These are phyloP conservation scores for Dittrichia graveolens DNA, from an alignment of 129 eudicot genomes.

Conservation along the genomic window DNA sequence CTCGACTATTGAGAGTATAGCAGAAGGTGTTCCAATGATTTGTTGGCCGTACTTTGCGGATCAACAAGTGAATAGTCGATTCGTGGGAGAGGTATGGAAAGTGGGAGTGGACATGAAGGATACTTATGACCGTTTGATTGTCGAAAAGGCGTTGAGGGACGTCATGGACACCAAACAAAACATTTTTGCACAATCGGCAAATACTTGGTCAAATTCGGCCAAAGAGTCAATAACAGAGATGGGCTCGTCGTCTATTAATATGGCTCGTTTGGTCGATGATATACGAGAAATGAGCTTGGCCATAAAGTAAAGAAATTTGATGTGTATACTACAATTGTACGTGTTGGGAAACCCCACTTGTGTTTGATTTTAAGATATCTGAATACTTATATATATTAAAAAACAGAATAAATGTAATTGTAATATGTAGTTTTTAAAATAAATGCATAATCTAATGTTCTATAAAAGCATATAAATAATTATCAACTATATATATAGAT, in stretches of 20 bases:
- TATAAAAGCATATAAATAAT: too few relatives aligned
- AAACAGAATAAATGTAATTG: too few relatives aligned
- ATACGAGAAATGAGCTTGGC: slow-evolving; percentile 37
- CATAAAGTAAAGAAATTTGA: background rate
- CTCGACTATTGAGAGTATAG: slow-evolving; percentile 63
- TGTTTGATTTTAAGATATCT: background rate
- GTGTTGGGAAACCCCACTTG: background rate
- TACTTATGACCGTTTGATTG: slow-evolving; percentile 43
- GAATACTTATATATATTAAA: too few relatives aligned
- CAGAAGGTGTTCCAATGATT: slow-evolving; percentile 63
- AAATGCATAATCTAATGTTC: too few relatives aligned
- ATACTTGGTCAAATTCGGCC: slow-evolving; percentile 32
- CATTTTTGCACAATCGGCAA: slow-evolving; percentile 9
- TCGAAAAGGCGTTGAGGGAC: slow-evolving; percentile 46
- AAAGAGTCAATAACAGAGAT: slow-evolving; percentile 34
- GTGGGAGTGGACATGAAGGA: slow-evolving; percentile 63
- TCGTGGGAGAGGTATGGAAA: slow-evolving; percentile 59
- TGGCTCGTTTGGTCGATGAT: slow-evolving; percentile 50
- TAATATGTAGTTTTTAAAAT: too few relatives aligned
- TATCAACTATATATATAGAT: too few relatives aligned
- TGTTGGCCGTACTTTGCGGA: slow-evolving; percentile 59
- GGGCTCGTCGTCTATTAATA: slow-evolving; percentile 48
- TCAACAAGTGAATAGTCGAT: slow-evolving; percentile 66
- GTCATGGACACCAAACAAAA: slow-evolving; percentile 43
- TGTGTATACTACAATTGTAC: background rate